Base-by-base conservation (phyloP, 257 asterid species). In the Penstemon eatonii region DNA sequence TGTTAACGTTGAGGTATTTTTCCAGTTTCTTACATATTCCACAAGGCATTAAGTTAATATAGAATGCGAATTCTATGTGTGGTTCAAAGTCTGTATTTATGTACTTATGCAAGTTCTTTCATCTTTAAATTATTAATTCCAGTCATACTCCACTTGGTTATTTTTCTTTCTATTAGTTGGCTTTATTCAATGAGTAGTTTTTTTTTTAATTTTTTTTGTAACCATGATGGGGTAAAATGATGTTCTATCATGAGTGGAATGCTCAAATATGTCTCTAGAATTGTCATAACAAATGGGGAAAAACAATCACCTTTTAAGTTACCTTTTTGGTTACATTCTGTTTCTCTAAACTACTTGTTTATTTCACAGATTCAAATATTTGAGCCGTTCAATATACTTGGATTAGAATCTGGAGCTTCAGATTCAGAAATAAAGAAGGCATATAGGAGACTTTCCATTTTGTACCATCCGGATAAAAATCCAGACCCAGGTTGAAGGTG, bases 401-500 rank as follows among this genome's bases (percentile, higher is more conserved):
- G 96, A 73, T 82, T 94, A 77, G 96, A 87, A 69, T 72, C 87
- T 54, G 99, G 96, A 75, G 96, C 82, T 66, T 89, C 98, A 54
- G 99, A 91, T 67, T 80, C 91, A 60, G 99, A 91, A 72, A 94
- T 91, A 79, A 94, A 94, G 87, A 94, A 91, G 81, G 99, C 99
- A 33, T 94, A 94, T 68, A 86, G 99, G 87, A 94, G 87, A 76
- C 92, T 91, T 74, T 94, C 99, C 73, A 82, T 94, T 80, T 85
- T 87, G 60, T 94, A 89, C 87, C 99, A 94, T 76, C 99, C 99
- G 61, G 99, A 94, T 81, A 94, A 94, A 86, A 94, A 94, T 91
- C 99, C 99, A 52, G 98, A 91, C 79, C 99, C 99, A 91, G 99
- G 99, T 94, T 86, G 87, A 82, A 79, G 86, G 82, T 82, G 86